Percentiles rank a stretch among this genome's conserved stretches.
phyloP scores from a whole-genome alignment of 345 rosid species.

The Camelina sativa region DNA sequence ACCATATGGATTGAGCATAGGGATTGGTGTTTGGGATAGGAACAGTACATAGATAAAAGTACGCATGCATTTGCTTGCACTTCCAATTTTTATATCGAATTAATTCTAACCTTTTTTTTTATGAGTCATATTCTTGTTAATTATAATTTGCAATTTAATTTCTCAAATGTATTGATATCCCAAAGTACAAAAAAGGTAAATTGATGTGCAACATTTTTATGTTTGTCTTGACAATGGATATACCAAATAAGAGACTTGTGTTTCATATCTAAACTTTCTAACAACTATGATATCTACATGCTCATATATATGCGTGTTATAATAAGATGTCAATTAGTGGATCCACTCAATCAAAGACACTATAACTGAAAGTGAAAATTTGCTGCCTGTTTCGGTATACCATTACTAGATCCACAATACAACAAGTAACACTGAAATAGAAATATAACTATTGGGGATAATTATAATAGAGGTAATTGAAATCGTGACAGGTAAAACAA shows the following conservation, averaged over 20 bases:
- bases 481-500: constrained; percentile 1
- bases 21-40: constrained; percentile 43
- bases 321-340: not conserved
- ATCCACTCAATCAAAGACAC: not conserved
- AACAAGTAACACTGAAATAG: not conserved
- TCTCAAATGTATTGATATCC: too few species aligned
- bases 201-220: not conserved
- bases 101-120: too few species aligned
- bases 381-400: not conserved
- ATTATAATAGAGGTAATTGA: not conserved
- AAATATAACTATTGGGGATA: not conserved
- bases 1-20: constrained; percentile 38
- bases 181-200: not conserved
- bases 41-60: constrained; percentile 29
- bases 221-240: not conserved
- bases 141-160: too few species aligned
- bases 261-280: not conserved
- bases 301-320: not conserved
- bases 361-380: not conserved
- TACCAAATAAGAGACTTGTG: not conserved
- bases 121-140: too few species aligned
- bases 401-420: not conserved
- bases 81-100: not conserved
- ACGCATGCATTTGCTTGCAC: not conserved
- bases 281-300: not conserved